A percentile compares a stretch with the other conserved stretches of the same genome.
These are phyloP conservation scores for Metarhizium brunneum DNA, from an alignment of 2,329 filamentous ascomycete species.

Conservation along the genomic window DNA sequence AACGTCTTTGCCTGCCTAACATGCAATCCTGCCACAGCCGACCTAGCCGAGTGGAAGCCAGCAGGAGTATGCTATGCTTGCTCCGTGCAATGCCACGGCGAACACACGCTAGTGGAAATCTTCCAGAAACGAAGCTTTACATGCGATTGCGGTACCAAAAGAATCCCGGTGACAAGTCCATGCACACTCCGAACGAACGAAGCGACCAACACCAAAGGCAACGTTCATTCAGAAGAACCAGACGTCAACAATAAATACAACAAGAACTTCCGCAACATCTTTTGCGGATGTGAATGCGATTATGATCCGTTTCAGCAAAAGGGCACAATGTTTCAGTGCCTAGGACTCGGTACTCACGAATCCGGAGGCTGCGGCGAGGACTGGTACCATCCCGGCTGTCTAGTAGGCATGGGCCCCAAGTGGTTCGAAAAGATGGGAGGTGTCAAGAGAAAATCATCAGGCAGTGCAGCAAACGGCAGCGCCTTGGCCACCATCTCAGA, in stretches of 20 bases:
- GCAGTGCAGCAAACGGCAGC: constrained; percentile 7
- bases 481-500: constrained; percentile 41
- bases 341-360: constrained; percentile 71
- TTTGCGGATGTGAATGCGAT: constrained; percentile 81
- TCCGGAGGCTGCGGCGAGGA: constrained; percentile 91
- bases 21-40: constrained; percentile 71
- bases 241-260: constrained; percentile 78
- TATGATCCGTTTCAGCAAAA: constrained; percentile 87
- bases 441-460: constrained; percentile 20
- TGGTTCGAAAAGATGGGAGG: constrained; percentile 52
- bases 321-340: constrained; percentile 96
- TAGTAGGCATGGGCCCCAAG: constrained; percentile 68
- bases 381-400: constrained; percentile 93
- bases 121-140: constrained; percentile 94
- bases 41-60: constrained; percentile 42
- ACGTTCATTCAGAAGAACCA: constrained; percentile 66
- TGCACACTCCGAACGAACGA: constrained; percentile 69
- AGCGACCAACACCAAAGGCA: constrained; percentile 64
- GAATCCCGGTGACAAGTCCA: constrained; percentile 59
- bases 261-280: constrained; percentile 87
- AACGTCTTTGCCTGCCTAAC: constrained; percentile 87
- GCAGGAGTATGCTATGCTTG: constrained; percentile 95
- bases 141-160: constrained; percentile 89
- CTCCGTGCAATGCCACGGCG: constrained; percentile 92
- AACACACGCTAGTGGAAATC: constrained; percentile 89